Base-by-base conservation (phyloP, 148 eudicot species). In the Camellia granthamiana region DNA sequence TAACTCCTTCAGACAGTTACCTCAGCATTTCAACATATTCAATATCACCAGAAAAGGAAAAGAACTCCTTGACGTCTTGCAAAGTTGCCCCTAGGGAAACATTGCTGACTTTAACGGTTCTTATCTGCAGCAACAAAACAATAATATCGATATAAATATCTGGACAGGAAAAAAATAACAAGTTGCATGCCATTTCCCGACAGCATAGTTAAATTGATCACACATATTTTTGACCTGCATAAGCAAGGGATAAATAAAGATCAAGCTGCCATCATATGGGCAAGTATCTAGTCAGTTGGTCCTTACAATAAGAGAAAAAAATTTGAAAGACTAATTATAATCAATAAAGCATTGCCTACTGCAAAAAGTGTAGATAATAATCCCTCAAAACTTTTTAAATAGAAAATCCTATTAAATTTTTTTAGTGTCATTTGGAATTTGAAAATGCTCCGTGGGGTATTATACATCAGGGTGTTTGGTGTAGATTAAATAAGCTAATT, bases 41-140 rank as follows among this genome's bases (percentile, higher is more conserved):
- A 70, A 95, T 92, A 78, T 92, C 95, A 75, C 99, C 99, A 77
- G 99, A 92, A 80, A 93, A 93, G 38, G 99, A 96, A 83, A 96
- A 96, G 84, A 96, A 93, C 84, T 96, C 98, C 84, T 86, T 83
- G 68, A 96, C 76, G 51, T 93, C 99, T 74, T 89, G 90, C 79
- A 90, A 88, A 69, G 92, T 85, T 63, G 99, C 99, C 69, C 86
- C 90, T 3, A 87, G 19, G 38, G 99, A 93, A 51, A 93, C 86
- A 82, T 95, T 93, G 91, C 91, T 90, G 80, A 95, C 99, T 87
- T 87, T 92, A 4, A 93, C 93, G 9, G 99, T 93, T 84, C 30
- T 90, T 69, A 82, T 84, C 97, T 95, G 84, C 70, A 71, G 68
- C 65, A 65, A 55, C 47, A 80, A 30, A 42, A 68, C 61, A 60